Conservation (phyloP, 805 yeast genomes). For the Yamadazyma philogaea region DNA sequence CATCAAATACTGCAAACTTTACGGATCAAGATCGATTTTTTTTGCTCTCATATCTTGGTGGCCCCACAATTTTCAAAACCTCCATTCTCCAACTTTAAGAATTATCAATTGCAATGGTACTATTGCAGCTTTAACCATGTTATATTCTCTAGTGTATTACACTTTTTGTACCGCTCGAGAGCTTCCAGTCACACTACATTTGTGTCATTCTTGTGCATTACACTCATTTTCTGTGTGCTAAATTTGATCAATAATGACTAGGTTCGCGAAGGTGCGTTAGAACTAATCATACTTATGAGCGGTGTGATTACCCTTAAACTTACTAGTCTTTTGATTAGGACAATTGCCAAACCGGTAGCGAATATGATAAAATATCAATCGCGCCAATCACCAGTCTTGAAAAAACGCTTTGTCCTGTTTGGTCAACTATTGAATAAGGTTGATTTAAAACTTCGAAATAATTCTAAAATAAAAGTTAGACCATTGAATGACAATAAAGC, state of each 20-base stretch:
- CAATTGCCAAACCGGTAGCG: constrained; percentile 78
- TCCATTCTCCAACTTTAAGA: no score
- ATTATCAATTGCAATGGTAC: no score
- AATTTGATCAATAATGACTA: no score
- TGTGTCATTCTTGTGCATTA: no score
- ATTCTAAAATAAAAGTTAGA: constrained; percentile 52
- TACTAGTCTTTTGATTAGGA: constrained; percentile 66
- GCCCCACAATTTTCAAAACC: constrained; percentile 2
- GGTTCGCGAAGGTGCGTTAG: neutral
- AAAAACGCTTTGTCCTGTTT: constrained; percentile 56
- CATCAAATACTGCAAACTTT: neutral
- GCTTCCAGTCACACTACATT: no score
- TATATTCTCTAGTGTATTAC: no score
- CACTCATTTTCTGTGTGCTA: no score
- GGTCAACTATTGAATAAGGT: constrained; percentile 72
- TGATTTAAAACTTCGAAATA: constrained; percentile 61
- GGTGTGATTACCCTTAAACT: constrained; percentile 68
- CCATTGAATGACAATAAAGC: constrained; percentile 83
- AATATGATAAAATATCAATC: constrained; percentile 70
- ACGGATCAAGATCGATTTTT: neutral
- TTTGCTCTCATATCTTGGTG: neutral
- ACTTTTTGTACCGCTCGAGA: no score
- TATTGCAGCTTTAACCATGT: no score
- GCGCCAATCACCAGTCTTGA: constrained; percentile 63
- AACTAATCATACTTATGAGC: constrained; percentile 49